Evolutionary conservation across 169 alveolate species (phyloP), one percentile per base, ranked within the genome.

Genomic region (Neospora caninum): DNA sequence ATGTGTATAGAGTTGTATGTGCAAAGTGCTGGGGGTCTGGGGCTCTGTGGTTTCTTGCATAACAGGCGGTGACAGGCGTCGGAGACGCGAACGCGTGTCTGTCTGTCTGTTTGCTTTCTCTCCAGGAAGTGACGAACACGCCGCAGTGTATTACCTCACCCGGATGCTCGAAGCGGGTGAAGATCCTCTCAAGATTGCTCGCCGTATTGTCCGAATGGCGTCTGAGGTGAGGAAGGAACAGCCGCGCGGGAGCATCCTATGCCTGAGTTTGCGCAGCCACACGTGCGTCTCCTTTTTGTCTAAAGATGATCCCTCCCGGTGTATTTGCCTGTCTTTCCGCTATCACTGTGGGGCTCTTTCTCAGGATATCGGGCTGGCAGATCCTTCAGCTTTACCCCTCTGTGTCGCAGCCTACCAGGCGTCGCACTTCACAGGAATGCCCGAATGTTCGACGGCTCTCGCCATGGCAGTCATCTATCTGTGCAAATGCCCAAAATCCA

Each of bases 371-470:
- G 94, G 94, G 18, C 53, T 91, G 18, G 94, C 94, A 20, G 88
- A 91, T 69, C 94, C 94, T 2, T 39, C 41, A 18, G 94, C 94
- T 1, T 38, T 91, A 49, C 58, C 49, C 13, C n/a, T 91, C 64
- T 41, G 88, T 34, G 94, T 80, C 31, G 73, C 94, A 16, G 94
- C 94, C 20, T 80, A 91, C 54, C 49, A 73, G 18, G 94, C 70
- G 22, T 36, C 91, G 9, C 83, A 67, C 80, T 36, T 80, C 88
- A 91, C 94, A 16, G 94, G 94, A 31, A 91, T 91, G 94, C 94
- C 94, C 9, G 94, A 91, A 58, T 91, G 94, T 41, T 43, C 94
- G 7, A 91, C 94, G 7, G 94, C 94, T 13, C 89, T 91, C 34
- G 58, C 86, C 43, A 38, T 67, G 88, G 94, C 88, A 9, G 94